Evolutionary conservation across 225 moss, liverwort and hornwort species (phyloP).

Genomic region (Pleurozium schreberi): DNA sequence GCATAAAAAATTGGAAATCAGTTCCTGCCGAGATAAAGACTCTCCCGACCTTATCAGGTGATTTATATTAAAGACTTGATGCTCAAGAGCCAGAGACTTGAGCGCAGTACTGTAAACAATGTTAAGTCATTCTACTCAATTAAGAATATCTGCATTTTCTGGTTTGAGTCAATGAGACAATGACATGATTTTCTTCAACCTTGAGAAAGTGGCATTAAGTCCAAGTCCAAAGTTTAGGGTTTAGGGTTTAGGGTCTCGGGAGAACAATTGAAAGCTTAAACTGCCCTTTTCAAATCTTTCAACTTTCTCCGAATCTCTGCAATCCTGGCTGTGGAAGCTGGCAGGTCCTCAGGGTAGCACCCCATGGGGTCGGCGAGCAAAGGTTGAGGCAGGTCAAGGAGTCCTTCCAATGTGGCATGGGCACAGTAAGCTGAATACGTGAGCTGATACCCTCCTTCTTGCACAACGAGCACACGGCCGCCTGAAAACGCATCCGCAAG

Average conservation of each 20-base stretch:
- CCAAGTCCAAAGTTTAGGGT: background rate
- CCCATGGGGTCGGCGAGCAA: conserved; percentile 41
- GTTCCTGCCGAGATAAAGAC: background rate
- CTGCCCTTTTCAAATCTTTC: background rate
- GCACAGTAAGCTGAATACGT: conserved; percentile 54
- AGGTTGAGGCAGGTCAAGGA: conserved; percentile 35
- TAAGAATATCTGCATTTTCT: background rate
- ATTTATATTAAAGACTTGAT: background rate
- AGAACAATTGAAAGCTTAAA: background rate
- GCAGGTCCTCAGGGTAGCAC: conserved; percentile 38
- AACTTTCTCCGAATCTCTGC: conserved; percentile 31
- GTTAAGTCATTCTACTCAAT: background rate
- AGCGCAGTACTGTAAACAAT: background rate
- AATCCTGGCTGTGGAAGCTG: conserved; percentile 22
- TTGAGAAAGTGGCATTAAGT: background rate
- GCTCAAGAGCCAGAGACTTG: background rate
- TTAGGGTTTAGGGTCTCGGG: too few species aligned
- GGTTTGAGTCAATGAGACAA: background rate
- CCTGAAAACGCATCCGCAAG: conserved; percentile 36
- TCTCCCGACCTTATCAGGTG: background rate
- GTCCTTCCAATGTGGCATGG: conserved; percentile 52
- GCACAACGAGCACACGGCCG: conserved; percentile 47
- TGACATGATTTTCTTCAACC: background rate
- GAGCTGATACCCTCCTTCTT: conserved; percentile 62
- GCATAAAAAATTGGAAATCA: background rate